Evolutionary conservation across 768 basidiomycete species (phyloP), one percentile per base, ranked within the genome.

Genomic region (Kwoniella pini): DNA sequence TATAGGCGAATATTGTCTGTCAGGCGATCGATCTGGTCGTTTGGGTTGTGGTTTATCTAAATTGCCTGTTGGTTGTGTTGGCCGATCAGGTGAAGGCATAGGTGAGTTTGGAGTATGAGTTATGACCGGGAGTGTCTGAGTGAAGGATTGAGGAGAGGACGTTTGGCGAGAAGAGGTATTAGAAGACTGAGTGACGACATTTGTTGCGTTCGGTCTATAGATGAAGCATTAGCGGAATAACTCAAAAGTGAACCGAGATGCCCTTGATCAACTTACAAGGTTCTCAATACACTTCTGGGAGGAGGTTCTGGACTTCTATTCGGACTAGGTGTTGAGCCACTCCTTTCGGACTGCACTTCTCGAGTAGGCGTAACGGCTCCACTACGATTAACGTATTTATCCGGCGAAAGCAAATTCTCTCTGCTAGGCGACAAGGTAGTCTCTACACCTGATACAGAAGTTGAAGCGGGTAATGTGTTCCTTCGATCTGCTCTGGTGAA

Each of bases 251-350:
- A n/a, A n/a, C n/a, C n/a, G n/a, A n/a, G n/a, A n/a, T n/a, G n/a
- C n/a, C n/a, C n/a, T n/a, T n/a, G n/a, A n/a, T n/a, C n/a, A n/a
- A 64, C 70, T 71, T 58, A 71, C 70, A 57, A 59, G 19, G 30
- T 24, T 24, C 70, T 68, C 27, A 61, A 46, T 7, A 66, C 51
- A 52, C 70, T 71, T 36, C 64, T 59, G 24, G 67, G 66, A 40
- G 70, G 70, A 22, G 67, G 66, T 54, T 71, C 67, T 6, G 70
- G 70, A 63, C 70, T 71, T 48, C 54, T 54, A 15, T 40, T 46
- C 21, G 64, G 68, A 64, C 67, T 64, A 12, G 54, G 54, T 30
- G 33, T 54, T 10, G 46, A 61, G 3, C 40, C 61, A 17, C 48
- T 40, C 26, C 44, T 27, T 13, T 65, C 54, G 1, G 40, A 63